phyloP scores from a whole-genome alignment of 2,329 filamentous ascomycete species.

The Fusarium luffae region DNA sequence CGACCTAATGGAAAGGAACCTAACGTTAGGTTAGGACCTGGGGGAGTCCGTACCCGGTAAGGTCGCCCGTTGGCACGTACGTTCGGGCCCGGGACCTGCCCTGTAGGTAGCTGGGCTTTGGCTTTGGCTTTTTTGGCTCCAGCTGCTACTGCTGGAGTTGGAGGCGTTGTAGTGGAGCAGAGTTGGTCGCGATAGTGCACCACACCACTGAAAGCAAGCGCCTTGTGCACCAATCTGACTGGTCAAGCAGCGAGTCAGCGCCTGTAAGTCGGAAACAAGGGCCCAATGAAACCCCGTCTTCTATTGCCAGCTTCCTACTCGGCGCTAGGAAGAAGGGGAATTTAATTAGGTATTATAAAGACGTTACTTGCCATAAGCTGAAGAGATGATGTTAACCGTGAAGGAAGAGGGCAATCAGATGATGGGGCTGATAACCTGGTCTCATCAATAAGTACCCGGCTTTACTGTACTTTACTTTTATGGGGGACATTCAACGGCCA shows the following conservation, averaged over 20 bases:
- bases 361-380: conserved; percentile 5
- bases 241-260: conserved; percentile 50
- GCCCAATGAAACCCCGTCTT: conserved; percentile 30
- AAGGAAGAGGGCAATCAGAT: not conserved
- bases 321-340: conserved; percentile 27
- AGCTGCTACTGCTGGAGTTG: not conserved
- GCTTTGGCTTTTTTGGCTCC: not conserved
- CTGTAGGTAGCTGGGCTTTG: not conserved
- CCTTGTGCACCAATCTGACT: conserved; percentile 51
- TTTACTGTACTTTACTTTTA: not conserved
- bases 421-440: not conserved
- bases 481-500: conserved; percentile 22
- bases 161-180: conserved; percentile 30
- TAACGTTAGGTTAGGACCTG: conserved; percentile 11
- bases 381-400: conserved; percentile 6
- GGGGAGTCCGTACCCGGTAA: conserved; percentile 34
- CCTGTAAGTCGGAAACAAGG: conserved; percentile 39
- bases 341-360: not conserved
- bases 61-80: conserved; percentile 37
- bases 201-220: conserved; percentile 53
- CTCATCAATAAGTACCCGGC: not conserved
- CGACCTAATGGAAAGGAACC: not conserved
- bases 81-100: conserved; percentile 12
- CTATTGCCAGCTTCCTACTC: conserved; percentile 22
- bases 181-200: conserved; percentile 41